Base-by-base conservation (phyloP, 305 asterid species). In the Coffea humblotiana region DNA sequence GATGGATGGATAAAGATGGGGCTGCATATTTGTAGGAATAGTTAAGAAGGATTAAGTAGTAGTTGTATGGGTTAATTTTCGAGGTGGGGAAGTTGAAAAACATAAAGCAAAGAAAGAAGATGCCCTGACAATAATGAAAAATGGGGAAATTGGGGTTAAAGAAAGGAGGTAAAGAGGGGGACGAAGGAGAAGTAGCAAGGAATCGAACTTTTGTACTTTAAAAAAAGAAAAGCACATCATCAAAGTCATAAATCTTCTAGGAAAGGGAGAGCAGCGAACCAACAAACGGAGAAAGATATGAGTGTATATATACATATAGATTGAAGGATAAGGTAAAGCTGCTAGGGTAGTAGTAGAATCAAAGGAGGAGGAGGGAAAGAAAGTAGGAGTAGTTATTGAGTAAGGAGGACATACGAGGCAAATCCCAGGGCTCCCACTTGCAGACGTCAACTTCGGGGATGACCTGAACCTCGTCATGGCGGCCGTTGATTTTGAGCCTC, bases 391-490 rank as follows among this genome's bases (percentile, higher is more conserved):
- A 40, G 18, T 2, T 48, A 10, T 14, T n/a, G 25, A 70, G 18
- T 9, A 2, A 58, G 25, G 8, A 61, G 60, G 25, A 54, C 21
- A 29, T 71, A 93, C 98, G 90, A 66, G 98, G 97, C 32, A 93
- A 95, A 89, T 93, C 97, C 96, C 96, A 92, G 7, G 96, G 98
- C 87, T 93, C 98, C 92, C 93, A 92, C 84, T 92, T 93, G 87
- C 97, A 93, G 72, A 92, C 93, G 69, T 93, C 96, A 43, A 93
- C 85, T 86, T 92, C 96, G 9, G 92, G 93, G 77, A 94, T 92
- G 79, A 92, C 94, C 69, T 82, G 66, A 40, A 94, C 96, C 73
- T 86, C 88, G 15, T 92, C 82, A 80, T 92, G 91, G 76, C 70
- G 83, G 80, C 96, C 90, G 90, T 93, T 92, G 85, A 92, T 92